phyloP scores from a whole-genome alignment of 345 rosid species.

The Rhodomyrtus tomentosa region DNA sequence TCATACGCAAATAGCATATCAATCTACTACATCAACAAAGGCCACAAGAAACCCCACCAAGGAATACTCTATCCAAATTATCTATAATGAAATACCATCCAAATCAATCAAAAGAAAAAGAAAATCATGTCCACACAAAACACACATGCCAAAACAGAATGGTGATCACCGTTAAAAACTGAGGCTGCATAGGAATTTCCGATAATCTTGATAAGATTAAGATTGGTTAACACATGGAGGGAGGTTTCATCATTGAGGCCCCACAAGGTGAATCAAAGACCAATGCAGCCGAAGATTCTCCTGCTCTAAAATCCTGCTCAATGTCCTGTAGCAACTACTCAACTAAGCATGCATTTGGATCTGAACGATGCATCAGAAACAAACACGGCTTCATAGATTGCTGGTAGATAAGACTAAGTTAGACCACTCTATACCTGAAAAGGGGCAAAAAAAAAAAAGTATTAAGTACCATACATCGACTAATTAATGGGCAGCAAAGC shows the following conservation, averaged over 20 bases:
- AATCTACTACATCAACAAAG: neutral
- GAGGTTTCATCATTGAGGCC: slow-evolving; percentile 23
- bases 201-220: slow-evolving; percentile 12
- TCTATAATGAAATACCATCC: neutral
- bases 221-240: slow-evolving; percentile 32
- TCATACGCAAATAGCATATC: neutral
- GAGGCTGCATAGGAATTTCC: neutral
- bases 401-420: slow-evolving; percentile 25
- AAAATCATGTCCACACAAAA: neutral
- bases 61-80: neutral
- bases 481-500: neutral
- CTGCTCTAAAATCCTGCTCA: neutral
- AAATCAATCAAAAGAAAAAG: neutral
- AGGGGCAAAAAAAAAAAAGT: neutral
- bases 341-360: neutral
- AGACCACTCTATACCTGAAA: slow-evolving; percentile 52
- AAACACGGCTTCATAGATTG: neutral
- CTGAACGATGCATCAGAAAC: neutral
- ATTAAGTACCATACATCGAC: neutral
- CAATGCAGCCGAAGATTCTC: neutral
- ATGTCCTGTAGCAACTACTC: slow-evolving; percentile 1
- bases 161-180: neutral
- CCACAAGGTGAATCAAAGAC: slow-evolving; percentile 21
- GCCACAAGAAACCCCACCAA: neutral
- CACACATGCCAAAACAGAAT: neutral